Percentiles rank a stretch among this genome's conserved stretches.
Conservation (phyloP, 2,329 filamentous ascomycete genomes). For the Aspergillus novofumigatus region DNA sequence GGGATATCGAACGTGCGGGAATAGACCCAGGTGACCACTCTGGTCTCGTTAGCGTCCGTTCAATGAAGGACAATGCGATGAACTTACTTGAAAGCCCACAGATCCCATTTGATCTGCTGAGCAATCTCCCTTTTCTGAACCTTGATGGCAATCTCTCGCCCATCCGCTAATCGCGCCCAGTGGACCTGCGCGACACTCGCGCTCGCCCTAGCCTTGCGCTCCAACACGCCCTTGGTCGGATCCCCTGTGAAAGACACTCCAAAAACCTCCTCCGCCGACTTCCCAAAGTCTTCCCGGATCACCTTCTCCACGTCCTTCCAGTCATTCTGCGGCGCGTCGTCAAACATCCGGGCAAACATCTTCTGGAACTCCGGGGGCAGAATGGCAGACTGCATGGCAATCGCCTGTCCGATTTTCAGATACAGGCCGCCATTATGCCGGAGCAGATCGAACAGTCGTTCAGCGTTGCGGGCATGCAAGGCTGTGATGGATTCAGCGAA, state of each 20-base stretch:
- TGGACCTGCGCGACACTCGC: constrained; percentile 97
- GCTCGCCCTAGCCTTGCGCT: constrained; percentile 66
- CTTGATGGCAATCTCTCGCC: constrained; percentile 89
- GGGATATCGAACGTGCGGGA: constrained; percentile 90
- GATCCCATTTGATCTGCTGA: constrained; percentile 86
- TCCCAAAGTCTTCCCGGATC: constrained; percentile 81
- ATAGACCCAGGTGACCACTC: constrained; percentile 76
- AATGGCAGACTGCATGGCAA: constrained; percentile 95
- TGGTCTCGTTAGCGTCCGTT: constrained; percentile 30
- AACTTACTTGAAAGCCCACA: constrained; percentile 84
- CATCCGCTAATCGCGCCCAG: constrained; percentile 82
- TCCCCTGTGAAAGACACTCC: constrained; percentile 75
- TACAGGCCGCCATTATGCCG: constrained; percentile 88
- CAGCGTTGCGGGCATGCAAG: constrained; percentile 77
- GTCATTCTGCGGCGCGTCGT: constrained; percentile 88
- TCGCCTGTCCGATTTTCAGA: constrained; percentile 95
- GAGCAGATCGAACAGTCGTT: constrained; percentile 75
- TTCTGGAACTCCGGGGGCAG: constrained; percentile 90
- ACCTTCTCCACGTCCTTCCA: constrained; percentile 85
- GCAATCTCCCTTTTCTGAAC: constrained; percentile 94
- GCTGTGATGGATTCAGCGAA: constrained; percentile 69
- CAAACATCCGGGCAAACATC: constrained; percentile 97
- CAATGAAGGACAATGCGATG: not conserved
- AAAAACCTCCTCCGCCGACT: constrained; percentile 83
- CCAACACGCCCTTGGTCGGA: constrained; percentile 61